These are phyloP conservation scores for Curvularia sp. DNA, from an alignment of 2,329 filamentous ascomycete species.

Conservation along the genomic window DNA sequence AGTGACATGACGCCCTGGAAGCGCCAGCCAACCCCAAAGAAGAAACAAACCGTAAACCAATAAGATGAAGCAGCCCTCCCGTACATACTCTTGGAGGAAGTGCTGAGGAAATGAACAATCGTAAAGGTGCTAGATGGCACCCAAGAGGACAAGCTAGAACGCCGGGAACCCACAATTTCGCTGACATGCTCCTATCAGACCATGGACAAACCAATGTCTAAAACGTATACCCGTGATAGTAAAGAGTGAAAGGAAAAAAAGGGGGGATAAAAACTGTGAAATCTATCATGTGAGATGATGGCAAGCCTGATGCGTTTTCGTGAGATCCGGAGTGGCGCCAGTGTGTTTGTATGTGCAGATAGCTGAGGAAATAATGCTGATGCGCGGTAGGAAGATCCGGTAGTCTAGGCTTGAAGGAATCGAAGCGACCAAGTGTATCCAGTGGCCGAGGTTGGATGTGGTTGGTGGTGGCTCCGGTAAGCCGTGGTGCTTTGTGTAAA, in stretches of 20 bases:
- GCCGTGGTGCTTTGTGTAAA: slow-evolving; percentile 28
- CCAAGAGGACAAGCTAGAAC: slow-evolving; percentile 34
- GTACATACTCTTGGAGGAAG: slow-evolving; percentile 37
- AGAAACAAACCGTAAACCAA: slow-evolving; percentile 45
- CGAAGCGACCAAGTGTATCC: slow-evolving; percentile 30
- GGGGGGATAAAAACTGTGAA: slow-evolving; percentile 30
- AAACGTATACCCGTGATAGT: slow-evolving; percentile 34
- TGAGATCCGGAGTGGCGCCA: slow-evolving; percentile 47
- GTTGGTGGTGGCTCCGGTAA: slow-evolving; percentile 19
- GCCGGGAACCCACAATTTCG: slow-evolving; percentile 45
- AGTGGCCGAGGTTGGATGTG: slow-evolving; percentile 25
- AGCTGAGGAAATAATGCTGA: slow-evolving; percentile 41
- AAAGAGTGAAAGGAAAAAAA: slow-evolving; percentile 33
- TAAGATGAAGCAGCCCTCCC: slow-evolving; percentile 27
- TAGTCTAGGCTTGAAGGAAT: slow-evolving; percentile 31
- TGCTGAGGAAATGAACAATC: slow-evolving; percentile 38
- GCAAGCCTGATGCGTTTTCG: slow-evolving; percentile 47
- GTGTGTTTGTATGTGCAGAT: slow-evolving; percentile 44
- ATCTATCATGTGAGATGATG: slow-evolving; percentile 53
- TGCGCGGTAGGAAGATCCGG: slow-evolving; percentile 30
- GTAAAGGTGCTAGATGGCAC: slow-evolving; percentile 38
- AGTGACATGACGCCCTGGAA: slow-evolving; percentile 27
- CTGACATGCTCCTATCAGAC: slow-evolving; percentile 41
- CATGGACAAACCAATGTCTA: slow-evolving; percentile 45
- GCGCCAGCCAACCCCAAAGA: slow-evolving; percentile 31